Conservation (phyloP, 129 eudicot genomes). For the Centaurea solstitialis region DNA sequence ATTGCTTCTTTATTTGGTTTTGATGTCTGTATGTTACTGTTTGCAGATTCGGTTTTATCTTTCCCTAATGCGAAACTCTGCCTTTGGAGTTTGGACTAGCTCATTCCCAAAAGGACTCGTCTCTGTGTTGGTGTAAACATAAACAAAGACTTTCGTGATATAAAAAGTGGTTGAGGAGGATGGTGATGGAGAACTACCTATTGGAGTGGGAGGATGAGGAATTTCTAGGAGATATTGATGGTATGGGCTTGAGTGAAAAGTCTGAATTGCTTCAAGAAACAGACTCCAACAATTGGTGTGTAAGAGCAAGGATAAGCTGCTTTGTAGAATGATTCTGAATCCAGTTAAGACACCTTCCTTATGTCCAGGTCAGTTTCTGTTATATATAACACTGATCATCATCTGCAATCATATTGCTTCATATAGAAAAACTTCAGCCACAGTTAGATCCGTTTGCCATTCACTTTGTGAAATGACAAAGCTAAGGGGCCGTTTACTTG, state of each 20-base stretch:
- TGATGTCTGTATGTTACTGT: neutral
- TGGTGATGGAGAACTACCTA: slow-evolving; percentile 15
- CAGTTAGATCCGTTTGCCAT: too few relatives aligned
- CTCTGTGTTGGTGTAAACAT: slow-evolving; percentile 13
- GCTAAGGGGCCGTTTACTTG: too few relatives aligned
- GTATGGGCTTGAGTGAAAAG: slow-evolving; percentile 24
- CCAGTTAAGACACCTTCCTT: too few relatives aligned
- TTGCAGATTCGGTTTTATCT: neutral
- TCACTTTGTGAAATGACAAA: too few relatives aligned
- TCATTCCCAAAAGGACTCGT: slow-evolving; percentile 7
- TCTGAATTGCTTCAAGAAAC: slow-evolving; percentile 55
- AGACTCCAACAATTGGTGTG: slow-evolving; percentile 80
- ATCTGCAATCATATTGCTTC: too few relatives aligned
- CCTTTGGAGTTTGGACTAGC: neutral
- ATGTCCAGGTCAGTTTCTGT: too few relatives aligned
- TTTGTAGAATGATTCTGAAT: neutral
- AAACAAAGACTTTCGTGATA: slow-evolving; percentile 36
- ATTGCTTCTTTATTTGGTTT: neutral
- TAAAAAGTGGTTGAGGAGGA: slow-evolving; percentile 45
- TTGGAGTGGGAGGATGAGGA: slow-evolving; percentile 67
- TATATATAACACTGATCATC: too few relatives aligned
- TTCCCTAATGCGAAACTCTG: slow-evolving; percentile 13
- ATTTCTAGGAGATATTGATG: slow-evolving; percentile 64
- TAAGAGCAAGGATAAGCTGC: slow-evolving; percentile 64
- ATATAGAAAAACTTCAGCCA: too few relatives aligned